These are phyloP conservation scores for Pseudoturritis turrita DNA, from an alignment of 345 rosid species.

Conservation along the genomic window DNA sequence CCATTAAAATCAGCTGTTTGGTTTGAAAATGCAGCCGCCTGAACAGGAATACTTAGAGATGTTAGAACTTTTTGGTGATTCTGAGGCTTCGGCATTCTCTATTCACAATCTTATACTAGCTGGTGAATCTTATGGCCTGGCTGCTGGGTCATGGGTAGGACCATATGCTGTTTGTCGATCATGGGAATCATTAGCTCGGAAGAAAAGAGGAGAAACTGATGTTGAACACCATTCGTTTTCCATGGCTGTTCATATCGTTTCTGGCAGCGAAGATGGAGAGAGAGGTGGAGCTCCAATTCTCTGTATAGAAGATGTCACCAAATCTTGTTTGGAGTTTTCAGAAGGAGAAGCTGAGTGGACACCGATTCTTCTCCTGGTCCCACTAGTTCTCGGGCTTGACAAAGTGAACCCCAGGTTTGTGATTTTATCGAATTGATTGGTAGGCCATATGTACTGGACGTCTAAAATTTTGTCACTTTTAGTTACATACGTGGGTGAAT, in stretches of 20 bases:
- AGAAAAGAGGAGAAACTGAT: conserved; percentile 42
- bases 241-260: conserved; percentile 85
- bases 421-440: conserved; percentile 50
- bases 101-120: conserved; percentile 86
- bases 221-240: conserved; percentile 40
- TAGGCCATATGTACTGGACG: conserved; percentile 53
- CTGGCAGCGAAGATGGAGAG: conserved; percentile 94
- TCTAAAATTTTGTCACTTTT: conserved; percentile 31
- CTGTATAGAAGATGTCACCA: conserved; percentile 76
- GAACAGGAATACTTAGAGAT: conserved; percentile 65
- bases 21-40: conserved; percentile 66
- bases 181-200: conserved; percentile 68
- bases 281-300: conserved; percentile 97
- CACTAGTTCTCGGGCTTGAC: conserved; percentile 96
- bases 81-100: conserved; percentile 64
- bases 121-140: conserved; percentile 85
- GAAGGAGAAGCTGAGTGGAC: conserved; percentile 63
- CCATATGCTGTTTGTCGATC: conserved; percentile 97
- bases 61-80: conserved; percentile 81
- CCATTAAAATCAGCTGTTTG: conserved; percentile 54
- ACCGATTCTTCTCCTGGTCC: conserved; percentile 83
- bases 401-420: conserved; percentile 86
- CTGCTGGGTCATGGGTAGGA: conserved; percentile 99
- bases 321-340: conserved; percentile 64
- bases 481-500: conserved; percentile 61